Percentiles rank a stretch among this genome's conserved stretches.
phyloP scores from a whole-genome alignment of 1,139 yeast species.

The Debaryomyces robertsiae region DNA sequence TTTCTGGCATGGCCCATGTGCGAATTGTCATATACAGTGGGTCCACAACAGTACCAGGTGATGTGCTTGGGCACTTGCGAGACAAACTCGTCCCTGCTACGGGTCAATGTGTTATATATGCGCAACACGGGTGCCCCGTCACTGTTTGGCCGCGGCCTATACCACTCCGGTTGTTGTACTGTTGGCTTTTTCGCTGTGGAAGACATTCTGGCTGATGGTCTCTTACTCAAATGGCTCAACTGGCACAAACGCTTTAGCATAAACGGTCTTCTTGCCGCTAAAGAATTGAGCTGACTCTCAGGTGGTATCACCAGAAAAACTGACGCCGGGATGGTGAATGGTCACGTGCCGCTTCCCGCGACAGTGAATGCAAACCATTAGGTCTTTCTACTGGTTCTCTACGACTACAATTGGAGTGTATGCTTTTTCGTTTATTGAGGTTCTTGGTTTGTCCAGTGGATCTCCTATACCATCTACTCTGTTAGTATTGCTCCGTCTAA shows the following conservation, averaged over 20 bases:
- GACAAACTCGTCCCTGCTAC: conserved; percentile 73
- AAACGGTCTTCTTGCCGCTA: conserved; percentile 5
- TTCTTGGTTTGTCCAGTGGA: too few species aligned
- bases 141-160: conserved; percentile 25
- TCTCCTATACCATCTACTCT: too few species aligned
- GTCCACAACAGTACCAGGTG: conserved; percentile 98
- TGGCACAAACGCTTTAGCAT: conserved; percentile 11
- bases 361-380: too few species aligned
- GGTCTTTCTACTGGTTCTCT: too few species aligned
- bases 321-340: too few species aligned
- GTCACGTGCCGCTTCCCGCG: too few species aligned
- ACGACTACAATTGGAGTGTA: too few species aligned
- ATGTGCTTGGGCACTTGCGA: conserved; percentile 66
- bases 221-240: conserved; percentile 5
- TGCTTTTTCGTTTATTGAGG: too few species aligned
- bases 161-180: conserved; percentile 46
- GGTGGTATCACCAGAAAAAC: too few species aligned
- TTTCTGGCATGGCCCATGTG: conserved; percentile 99
- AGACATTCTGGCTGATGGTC: conserved; percentile 24
- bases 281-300: too few species aligned
- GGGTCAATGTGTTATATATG: conserved; percentile 78
- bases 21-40: conserved; percentile 95
- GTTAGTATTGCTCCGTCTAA: conserved; percentile 2
- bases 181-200: conserved; percentile 27
- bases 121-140: conserved; percentile 27